These are phyloP conservation scores for Rhytidiadelphus loreus DNA, from an alignment of 225 moss, liverwort and hornwort species.

Conservation along the genomic window DNA sequence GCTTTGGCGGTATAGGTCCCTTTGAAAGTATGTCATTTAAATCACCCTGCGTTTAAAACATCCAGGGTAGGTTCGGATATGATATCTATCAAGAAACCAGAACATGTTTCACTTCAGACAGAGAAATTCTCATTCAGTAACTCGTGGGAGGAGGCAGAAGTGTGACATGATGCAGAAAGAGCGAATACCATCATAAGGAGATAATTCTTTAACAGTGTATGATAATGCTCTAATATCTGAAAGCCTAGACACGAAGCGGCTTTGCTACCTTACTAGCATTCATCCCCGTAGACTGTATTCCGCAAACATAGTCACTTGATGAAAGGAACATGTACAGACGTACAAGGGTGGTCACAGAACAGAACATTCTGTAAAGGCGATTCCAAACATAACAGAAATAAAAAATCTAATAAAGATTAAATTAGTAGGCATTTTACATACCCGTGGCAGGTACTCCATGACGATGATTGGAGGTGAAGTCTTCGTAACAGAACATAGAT, in stretches of 20 bases:
- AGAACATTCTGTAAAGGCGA: not conserved
- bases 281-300: not conserved
- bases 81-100: not conserved
- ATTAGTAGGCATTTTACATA: not conserved
- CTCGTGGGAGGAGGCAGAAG: not conserved
- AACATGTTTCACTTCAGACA: not conserved
- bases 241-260: not conserved
- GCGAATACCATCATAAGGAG: not conserved
- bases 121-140: not conserved
- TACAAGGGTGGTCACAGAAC: not conserved
- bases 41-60: conserved; percentile 33
- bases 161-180: not conserved
- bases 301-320: not conserved
- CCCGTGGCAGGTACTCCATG: conserved; percentile 56
- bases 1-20: conserved; percentile 27
- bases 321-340: not conserved
- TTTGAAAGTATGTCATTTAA: conserved; percentile 27
- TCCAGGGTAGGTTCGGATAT: not conserved
- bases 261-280: not conserved
- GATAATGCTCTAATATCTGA: not conserved
- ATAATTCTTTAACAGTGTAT: not conserved
- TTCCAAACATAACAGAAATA: not conserved
- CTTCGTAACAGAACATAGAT: conserved; percentile 58
- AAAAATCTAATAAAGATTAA: not conserved
- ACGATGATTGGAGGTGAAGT: conserved; percentile 38